Conservation (phyloP, 2,329 filamentous ascomycete genomes). For the Chalara sp. region DNA sequence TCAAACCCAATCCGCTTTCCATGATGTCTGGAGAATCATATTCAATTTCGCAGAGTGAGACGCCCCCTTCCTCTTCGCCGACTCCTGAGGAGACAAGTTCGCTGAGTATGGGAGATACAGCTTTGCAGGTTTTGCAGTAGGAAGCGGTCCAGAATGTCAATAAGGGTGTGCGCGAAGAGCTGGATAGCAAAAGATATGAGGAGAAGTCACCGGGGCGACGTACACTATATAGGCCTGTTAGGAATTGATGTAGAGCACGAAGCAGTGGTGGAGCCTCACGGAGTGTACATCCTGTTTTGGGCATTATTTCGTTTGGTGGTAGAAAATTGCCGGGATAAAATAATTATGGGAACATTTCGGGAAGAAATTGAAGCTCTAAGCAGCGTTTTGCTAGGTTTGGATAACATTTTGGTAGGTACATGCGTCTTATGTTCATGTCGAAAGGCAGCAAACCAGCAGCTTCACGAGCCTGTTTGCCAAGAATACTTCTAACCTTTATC, state of each 20-base stretch:
- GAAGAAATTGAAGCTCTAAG: slow-evolving; percentile 6
- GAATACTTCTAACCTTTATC: too few species aligned
- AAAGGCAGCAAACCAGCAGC: too few species aligned
- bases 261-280: slow-evolving; percentile 28
- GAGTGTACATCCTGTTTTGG: slow-evolving; percentile 34
- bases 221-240: slow-evolving; percentile 33
- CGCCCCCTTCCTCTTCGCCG: slow-evolving; percentile 49
- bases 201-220: slow-evolving; percentile 47
- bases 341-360: background rate
- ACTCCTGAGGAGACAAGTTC: slow-evolving; percentile 38
- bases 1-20: slow-evolving; percentile 39
- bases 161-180: slow-evolving; percentile 46
- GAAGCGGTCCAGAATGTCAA: slow-evolving; percentile 55
- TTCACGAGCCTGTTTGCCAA: too few species aligned
- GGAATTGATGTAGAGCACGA: slow-evolving; percentile 1
- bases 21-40: slow-evolving; percentile 53
- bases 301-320: slow-evolving; percentile 17
- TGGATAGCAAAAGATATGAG: slow-evolving; percentile 48
- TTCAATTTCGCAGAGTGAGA: slow-evolving; percentile 47
- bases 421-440: too few species aligned
- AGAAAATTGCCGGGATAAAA: slow-evolving; percentile 12
- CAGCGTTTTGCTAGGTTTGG: slow-evolving; percentile 9
- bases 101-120: slow-evolving; percentile 41
- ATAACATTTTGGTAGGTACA: slow-evolving; percentile 13
- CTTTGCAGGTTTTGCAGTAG: slow-evolving; percentile 48